Percentiles rank a stretch among this genome's conserved stretches.
Conservation (phyloP, 495 filamentous ascomycete genomes). For the Aeminium ludgeri region DNA sequence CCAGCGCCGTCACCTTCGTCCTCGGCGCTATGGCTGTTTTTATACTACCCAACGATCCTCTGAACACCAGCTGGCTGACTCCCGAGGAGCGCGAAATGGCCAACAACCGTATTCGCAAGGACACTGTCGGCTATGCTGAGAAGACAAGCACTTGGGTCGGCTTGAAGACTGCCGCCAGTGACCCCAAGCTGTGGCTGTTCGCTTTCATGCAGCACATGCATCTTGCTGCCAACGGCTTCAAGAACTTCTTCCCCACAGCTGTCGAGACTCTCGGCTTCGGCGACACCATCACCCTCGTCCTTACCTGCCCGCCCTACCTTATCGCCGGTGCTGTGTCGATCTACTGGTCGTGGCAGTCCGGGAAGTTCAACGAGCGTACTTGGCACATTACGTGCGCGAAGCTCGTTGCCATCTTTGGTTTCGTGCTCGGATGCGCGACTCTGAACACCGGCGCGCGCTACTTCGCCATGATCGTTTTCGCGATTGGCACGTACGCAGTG, state of each 20-base stretch:
- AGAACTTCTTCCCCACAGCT: constrained; percentile 40
- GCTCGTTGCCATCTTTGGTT: constrained; percentile 33
- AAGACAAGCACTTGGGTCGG: constrained; percentile 21
- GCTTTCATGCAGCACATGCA: constrained; percentile 19
- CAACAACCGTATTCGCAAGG: constrained; percentile 18
- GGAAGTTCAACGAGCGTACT: constrained; percentile 30
- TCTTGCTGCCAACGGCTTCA: constrained; percentile 27
- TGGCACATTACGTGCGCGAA: constrained; percentile 32
- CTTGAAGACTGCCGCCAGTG: constrained; percentile 23
- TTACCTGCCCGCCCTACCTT: constrained; percentile 36
- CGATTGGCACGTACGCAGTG: constrained; percentile 31
- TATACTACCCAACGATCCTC: constrained; percentile 7
- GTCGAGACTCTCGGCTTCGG: constrained; percentile 36
- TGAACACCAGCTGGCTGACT: constrained; percentile 7
- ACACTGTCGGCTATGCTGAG: constrained; percentile 19
- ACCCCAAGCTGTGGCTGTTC: constrained; percentile 29
- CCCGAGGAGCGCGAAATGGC: constrained; percentile 3
- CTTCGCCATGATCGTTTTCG: constrained; percentile 34
- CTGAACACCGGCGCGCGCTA: constrained; percentile 32
- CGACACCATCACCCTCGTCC: constrained; percentile 33
- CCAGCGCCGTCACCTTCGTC: constrained; percentile 25
- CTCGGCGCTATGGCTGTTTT: constrained; percentile 25
- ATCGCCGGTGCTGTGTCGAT: constrained; percentile 31
- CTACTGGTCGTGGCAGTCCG: constrained; percentile 29
- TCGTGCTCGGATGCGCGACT: constrained; percentile 29